phyloP scores from a whole-genome alignment of 2,329 filamentous ascomycete species.

The Rhinocladiella similis region DNA sequence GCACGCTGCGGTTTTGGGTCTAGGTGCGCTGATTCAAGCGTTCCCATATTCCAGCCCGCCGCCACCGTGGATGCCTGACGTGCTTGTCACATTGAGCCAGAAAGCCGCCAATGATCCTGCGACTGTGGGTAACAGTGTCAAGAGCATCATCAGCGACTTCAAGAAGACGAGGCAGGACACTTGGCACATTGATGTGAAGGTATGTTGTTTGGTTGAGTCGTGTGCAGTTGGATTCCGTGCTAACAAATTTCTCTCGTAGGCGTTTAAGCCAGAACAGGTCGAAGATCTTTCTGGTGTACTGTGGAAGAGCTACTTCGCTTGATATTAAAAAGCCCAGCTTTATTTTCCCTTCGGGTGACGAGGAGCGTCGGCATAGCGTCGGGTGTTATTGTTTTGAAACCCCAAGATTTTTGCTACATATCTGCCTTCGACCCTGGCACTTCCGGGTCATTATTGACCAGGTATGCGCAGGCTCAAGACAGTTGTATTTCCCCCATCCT shows the following conservation, averaged over 20 bases:
- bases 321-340: no score
- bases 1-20: slow-evolving; percentile 86
- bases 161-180: slow-evolving; percentile 99
- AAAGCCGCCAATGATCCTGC: slow-evolving; percentile 86
- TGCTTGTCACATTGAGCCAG: slow-evolving; percentile 79
- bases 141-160: slow-evolving; percentile 91
- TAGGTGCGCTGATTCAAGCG: slow-evolving; percentile 88
- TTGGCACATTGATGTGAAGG: slow-evolving; percentile 97
- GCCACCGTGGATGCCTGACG: slow-evolving; percentile 89
- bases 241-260: slow-evolving; percentile 50
- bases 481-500: not conserved
- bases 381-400: not conserved
- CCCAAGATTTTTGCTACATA: no score
- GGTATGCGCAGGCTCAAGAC: not conserved
- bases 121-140: slow-evolving; percentile 92
- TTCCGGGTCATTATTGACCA: no score
- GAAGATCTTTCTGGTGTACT: slow-evolving; percentile 94
- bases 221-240: slow-evolving; percentile 17
- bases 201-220: slow-evolving; percentile 47
- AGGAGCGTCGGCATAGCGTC: slow-evolving; percentile 14
- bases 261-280: slow-evolving; percentile 85
- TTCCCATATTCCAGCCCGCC: slow-evolving; percentile 96
- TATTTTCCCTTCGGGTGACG: no score
- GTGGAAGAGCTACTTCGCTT: slow-evolving; percentile 99
- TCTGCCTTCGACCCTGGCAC: no score